Evolutionary conservation across 75 land plant species (phyloP), one percentile per base, ranked within the genome.

Genomic region (Adiantum capillusveneris): DNA sequence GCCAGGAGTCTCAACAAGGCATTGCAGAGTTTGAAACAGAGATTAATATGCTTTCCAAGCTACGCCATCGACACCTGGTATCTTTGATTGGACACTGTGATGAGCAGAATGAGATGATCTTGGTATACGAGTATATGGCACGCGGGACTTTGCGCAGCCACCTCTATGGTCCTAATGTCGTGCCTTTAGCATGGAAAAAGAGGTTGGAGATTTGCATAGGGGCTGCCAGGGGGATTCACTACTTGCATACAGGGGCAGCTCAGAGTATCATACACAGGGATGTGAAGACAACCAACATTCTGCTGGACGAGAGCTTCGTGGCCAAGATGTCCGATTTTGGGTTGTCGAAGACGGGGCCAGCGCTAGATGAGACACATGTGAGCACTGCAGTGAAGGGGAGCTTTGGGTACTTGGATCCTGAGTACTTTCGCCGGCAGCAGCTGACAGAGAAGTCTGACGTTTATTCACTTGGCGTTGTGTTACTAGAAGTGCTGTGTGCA

Each of bases 301-400:
- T 83, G 18, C 58, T 83, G 24, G 83, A 79, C 46, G 86, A 76
- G 30, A 77, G 70, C 29, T 51, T 66, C 24, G 63, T 61, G 45
- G 66, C 80, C 18, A 81, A 81, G 43, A 77, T 81, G 27, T 76
- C 80, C 0, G 84, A 81, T 66, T 77, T 81, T n/a, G 80, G 84
- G 31, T 73, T 81, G 11, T 81, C 75, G 29, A 78, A 70, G 59
- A 48, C 48, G 25, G 81, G 75, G 0, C 61, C 73, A 11, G 20
- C 11, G 9, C 13, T 53, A 28, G 66, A 55, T 1, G 27, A 20
- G 6, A 56, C 73, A 6, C 76, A 74, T 39, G 66, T 74, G 12
- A 63, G 56, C 45, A 75, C 77, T 3, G 65, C 72, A 9, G 81
- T 71, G 29, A 71, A 75, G 58, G 77, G 77, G 2, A 75, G 62